Conservation (phyloP, 371 early-diverging fungal species). For the Rhizopus sp. region DNA sequence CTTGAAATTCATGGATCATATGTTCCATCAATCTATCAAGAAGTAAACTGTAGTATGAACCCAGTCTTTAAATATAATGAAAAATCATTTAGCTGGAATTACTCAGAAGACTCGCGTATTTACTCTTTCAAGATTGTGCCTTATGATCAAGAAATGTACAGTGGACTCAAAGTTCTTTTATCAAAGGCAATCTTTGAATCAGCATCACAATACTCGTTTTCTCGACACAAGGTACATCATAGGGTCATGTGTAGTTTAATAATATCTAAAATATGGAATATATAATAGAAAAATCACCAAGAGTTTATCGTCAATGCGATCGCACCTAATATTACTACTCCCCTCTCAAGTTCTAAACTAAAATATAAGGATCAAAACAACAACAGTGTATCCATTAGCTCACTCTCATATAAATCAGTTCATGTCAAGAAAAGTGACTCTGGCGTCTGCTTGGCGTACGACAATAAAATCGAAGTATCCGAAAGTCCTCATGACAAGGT, state of each 20-base stretch:
- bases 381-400: no score
- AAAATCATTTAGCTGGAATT: slow-evolving; percentile 45
- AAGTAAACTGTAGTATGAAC: slow-evolving; percentile 70
- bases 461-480: slow-evolving; percentile 23
- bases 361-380: no score
- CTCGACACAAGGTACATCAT: slow-evolving; percentile 33
- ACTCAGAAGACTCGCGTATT: slow-evolving; percentile 40
- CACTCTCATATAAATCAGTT: no score
- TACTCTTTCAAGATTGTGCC: slow-evolving; percentile 75
- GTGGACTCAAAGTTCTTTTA: slow-evolving; percentile 55
- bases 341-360: no score
- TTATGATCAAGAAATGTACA: slow-evolving; percentile 34
- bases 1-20: slow-evolving; percentile 44
- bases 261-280: no score
- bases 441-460: slow-evolving; percentile 1
- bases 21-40: slow-evolving; percentile 56
- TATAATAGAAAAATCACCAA: no score
- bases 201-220: slow-evolving; percentile 49
- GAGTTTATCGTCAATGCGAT: no score
- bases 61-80: slow-evolving; percentile 63
- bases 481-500: slow-evolving; percentile 27
- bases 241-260: slow-evolving; percentile 10
- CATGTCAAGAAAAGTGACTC: neutral
- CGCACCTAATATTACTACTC: no score
- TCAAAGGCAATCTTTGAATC: slow-evolving; percentile 70